Conservation (phyloP, 2,329 filamentous ascomycete genomes). For the Neocatenulostroma microsporum region DNA sequence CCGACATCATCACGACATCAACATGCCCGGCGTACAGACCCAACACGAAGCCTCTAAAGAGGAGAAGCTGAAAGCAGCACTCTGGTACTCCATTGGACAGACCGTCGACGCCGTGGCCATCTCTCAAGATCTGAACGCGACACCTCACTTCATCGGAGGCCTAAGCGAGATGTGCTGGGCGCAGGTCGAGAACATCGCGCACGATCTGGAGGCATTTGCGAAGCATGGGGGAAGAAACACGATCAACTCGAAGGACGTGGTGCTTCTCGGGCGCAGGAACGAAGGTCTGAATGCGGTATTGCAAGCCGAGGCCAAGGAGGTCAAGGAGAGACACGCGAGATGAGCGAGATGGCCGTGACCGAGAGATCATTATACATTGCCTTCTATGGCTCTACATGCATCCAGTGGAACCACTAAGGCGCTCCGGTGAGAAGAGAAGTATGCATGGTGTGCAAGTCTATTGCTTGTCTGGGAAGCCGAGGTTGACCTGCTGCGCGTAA, state of each 20-base stretch:
- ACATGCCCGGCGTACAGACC: constrained; percentile 7
- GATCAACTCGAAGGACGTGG: constrained; percentile 76
- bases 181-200: constrained; percentile 51
- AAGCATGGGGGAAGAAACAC: constrained; percentile 73
- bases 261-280: constrained; percentile 80
- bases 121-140: constrained; percentile 69
- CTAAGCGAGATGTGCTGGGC: constrained; percentile 74
- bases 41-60: constrained; percentile 16
- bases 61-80: constrained; percentile 72
- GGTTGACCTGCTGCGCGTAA: constrained; percentile 29
- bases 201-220: constrained; percentile 58
- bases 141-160: constrained; percentile 46
- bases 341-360: too few species aligned
- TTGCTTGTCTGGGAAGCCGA: constrained; percentile 44
- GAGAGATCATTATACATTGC: too few species aligned
- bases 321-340: constrained; percentile 15
- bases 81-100: constrained; percentile 77
- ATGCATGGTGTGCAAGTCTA: constrained; percentile 1
- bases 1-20: background rate
- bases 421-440: too few species aligned
- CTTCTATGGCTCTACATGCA: too few species aligned
- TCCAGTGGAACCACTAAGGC: too few species aligned
- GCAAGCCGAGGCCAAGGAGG: constrained; percentile 55
- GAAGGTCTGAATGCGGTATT: constrained; percentile 74
- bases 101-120: constrained; percentile 82